Evolutionary conservation across 768 basidiomycete genomes (phyloP).

Genomic region (Sistotremastrum niveocremeum): DNA sequence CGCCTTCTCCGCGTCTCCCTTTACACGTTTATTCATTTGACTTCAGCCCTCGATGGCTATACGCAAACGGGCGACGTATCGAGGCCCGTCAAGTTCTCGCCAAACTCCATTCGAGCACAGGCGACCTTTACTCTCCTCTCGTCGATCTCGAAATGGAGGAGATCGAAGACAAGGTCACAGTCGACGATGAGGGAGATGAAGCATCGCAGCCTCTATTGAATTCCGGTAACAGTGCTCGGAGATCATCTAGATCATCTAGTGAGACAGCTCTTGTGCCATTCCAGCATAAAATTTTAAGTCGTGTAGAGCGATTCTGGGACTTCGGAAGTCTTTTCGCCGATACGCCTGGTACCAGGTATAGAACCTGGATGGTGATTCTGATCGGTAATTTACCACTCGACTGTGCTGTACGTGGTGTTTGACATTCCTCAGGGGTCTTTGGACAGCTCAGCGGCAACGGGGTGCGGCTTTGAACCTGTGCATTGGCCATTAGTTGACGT

Average conservation of each 20-base stretch:
- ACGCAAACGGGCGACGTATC: conserved; percentile 30
- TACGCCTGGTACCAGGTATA: conserved; percentile 30
- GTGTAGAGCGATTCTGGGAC: conserved; percentile 38
- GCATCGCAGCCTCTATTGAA: conserved; percentile 6
- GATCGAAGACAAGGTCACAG: conserved; percentile 35
- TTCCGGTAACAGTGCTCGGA: too few species aligned
- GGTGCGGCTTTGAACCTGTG: background rate
- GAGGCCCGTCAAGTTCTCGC: conserved; percentile 33
- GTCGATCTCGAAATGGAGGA: conserved; percentile 39
- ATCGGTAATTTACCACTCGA: conserved; percentile 21
- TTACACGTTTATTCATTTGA: too few species aligned
- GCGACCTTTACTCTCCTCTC: conserved; percentile 34
- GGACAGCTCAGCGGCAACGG: conserved; percentile 38
- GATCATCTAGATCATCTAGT: too few species aligned
- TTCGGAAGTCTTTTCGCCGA: conserved; percentile 34
- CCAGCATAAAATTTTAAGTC: too few species aligned
- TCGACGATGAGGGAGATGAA: conserved; percentile 32
- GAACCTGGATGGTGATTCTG: conserved; percentile 36
- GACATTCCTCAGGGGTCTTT: conserved; percentile 9
- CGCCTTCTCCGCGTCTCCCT: background rate
- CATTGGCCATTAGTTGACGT: too few species aligned
- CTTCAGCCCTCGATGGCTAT: conserved; percentile 37
- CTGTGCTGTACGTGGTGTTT: background rate
- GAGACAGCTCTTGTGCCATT: too few species aligned
- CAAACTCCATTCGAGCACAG: conserved; percentile 31